Evolutionary conservation across 306 rosid species (phyloP).

Genomic region (Fragaria vesca): DNA sequence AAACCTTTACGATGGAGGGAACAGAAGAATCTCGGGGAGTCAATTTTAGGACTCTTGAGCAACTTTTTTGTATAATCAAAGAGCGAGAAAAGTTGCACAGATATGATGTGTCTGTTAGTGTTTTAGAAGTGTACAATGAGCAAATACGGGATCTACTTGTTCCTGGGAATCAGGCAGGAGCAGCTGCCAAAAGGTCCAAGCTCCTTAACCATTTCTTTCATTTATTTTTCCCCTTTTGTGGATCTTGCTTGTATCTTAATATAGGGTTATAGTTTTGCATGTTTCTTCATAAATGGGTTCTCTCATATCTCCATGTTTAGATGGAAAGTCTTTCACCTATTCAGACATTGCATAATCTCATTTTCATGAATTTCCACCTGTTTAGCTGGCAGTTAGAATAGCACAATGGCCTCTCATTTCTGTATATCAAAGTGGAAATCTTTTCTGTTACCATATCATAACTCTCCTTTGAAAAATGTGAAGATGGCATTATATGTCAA

Average conservation of each 20-base stretch:
- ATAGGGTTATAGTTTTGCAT: background rate
- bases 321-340: conserved; percentile 7
- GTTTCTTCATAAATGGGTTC: background rate
- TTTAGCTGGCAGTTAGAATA: background rate
- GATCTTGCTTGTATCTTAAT: background rate
- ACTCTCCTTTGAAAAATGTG: background rate
- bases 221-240: background rate
- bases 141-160: conserved; percentile 87
- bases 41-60: conserved; percentile 88
- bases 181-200: conserved; percentile 60
- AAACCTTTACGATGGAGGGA: conserved; percentile 97
- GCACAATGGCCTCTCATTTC: background rate
- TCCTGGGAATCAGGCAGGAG: conserved; percentile 69
- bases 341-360: background rate
- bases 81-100: conserved; percentile 53
- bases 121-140: conserved; percentile 95
- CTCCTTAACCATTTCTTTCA: conserved; percentile 12
- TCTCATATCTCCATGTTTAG: background rate
- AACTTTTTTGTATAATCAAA: conserved; percentile 61
- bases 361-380: background rate
- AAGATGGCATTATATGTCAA: background rate
- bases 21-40: conserved; percentile 88
- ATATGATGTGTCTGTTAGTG: conserved; percentile 84
- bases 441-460: background rate
- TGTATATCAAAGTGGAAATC: background rate